Percentiles rank a stretch among this genome's conserved stretches.
These are phyloP conservation scores for Euphorbia schlechtendalii DNA, from an alignment of 441 rosid species.

Conservation along the genomic window DNA sequence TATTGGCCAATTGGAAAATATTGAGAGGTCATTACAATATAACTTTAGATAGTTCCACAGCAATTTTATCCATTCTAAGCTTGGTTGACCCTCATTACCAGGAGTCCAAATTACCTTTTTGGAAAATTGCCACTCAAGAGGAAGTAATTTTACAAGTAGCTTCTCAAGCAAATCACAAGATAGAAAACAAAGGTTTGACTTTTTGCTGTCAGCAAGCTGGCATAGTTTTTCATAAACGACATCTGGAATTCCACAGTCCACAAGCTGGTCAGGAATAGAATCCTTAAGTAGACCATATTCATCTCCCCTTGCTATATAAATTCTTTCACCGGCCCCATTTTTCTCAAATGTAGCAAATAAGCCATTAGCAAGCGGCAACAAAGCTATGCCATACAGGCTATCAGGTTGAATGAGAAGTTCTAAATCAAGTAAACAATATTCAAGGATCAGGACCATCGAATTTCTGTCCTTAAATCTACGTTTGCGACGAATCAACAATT, in stretches of 20 bases:
- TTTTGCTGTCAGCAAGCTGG: slow-evolving; percentile 65
- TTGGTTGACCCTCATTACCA: slow-evolving; percentile 76
- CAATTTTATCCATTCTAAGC: slow-evolving; percentile 70
- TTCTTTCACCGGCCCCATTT: slow-evolving; percentile 74
- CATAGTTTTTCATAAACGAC: slow-evolving; percentile 60
- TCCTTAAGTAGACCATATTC: slow-evolving; percentile 84
- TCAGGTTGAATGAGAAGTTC: slow-evolving; percentile 42
- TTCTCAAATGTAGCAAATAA: slow-evolving; percentile 71
- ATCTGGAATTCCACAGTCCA: slow-evolving; percentile 63
- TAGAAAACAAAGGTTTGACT: slow-evolving; percentile 70
- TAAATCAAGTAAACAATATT: slow-evolving; percentile 88
- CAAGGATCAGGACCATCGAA: slow-evolving; percentile 74
- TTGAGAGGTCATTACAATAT: slow-evolving; percentile 78
- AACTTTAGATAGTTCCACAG: slow-evolving; percentile 82
- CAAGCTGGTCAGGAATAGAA: slow-evolving; percentile 76
- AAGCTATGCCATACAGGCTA: slow-evolving; percentile 66
- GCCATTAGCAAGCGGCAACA: slow-evolving; percentile 92
- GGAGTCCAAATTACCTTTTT: slow-evolving; percentile 80
- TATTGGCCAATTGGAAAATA: slow-evolving; percentile 96
- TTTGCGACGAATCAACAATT: slow-evolving; percentile 65
- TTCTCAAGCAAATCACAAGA: slow-evolving; percentile 87
- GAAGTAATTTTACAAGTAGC: slow-evolving; percentile 79
- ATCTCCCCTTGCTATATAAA: slow-evolving; percentile 62
- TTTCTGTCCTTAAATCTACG: slow-evolving; percentile 62
- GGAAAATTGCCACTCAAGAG: slow-evolving; percentile 83